phyloP scores from a whole-genome alignment of 441 rosid genomes.

The Geranium incanum region DNA sequence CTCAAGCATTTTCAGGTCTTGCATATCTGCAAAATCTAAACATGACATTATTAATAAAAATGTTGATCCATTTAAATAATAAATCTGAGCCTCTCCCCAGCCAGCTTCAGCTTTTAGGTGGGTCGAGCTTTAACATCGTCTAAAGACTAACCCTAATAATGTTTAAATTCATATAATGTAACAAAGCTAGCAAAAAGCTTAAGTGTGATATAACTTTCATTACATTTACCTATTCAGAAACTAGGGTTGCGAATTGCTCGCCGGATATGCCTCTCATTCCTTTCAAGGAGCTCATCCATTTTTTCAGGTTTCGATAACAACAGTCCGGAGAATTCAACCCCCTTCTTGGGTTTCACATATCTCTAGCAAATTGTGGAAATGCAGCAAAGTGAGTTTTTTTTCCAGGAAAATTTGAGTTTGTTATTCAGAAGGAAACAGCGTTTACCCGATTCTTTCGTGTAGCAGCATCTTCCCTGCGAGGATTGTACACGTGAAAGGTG shows the following conservation, averaged over 20 bases:
- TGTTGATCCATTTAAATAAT: no score
- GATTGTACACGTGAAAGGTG: neutral
- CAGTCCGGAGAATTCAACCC: constrained; percentile 48
- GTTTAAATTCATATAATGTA: neutral
- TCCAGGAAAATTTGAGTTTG: neutral
- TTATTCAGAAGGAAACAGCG: neutral
- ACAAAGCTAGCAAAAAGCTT: neutral
- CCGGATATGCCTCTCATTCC: constrained; percentile 58
- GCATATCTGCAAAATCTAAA: neutral
- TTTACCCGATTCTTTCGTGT: neutral
- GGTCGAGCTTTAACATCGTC: no score
- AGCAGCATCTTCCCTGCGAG: neutral
- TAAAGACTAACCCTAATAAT: neutral
- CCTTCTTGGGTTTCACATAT: constrained; percentile 15
- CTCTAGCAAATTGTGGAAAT: constrained; percentile 19
- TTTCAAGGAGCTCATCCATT: constrained; percentile 46
- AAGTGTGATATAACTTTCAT: neutral
- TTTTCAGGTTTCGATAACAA: constrained; percentile 38
- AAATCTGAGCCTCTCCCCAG: no score
- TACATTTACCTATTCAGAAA: constrained; percentile 33
- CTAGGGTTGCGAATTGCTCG: constrained; percentile 50
- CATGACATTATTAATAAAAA: neutral
- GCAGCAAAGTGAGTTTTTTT: neutral
- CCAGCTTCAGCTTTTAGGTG: no score
- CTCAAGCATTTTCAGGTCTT: neutral